Evolutionary conservation across 495 filamentous ascomycete species (phyloP), one percentile per base, ranked within the genome.

Genomic region (Terfezia claveryi): DNA sequence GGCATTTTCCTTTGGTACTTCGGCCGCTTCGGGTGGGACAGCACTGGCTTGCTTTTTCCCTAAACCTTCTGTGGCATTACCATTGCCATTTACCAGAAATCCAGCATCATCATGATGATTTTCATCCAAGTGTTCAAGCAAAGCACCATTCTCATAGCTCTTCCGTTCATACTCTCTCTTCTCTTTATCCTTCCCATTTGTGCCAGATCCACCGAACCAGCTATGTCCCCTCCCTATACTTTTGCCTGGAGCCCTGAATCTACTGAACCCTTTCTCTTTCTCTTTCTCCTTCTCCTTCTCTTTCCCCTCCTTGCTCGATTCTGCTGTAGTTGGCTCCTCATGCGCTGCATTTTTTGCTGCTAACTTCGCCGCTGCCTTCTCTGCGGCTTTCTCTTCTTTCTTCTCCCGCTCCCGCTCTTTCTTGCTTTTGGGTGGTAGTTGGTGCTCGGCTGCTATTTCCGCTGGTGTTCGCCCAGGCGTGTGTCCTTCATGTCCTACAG

Each of bases 321-420:
- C 37, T 41, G 36, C 51, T 20, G 51, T 44, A 17, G 60, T 55
- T 4, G 61, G 52, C 50, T 62, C 60, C 32, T 57, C 57, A 32
- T 57, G 56, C 16, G 52, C 14, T 20, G 36, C 8, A 10, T 41
- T 14, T 37, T 12, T 52, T 10, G 12, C 36, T 11, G 23, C 49
- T 7, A 44, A 23, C 23, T 56, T 59, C 46, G 41, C 49, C 23
- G 54, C 58, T 8, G 56, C 73, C 68, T 76, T 77, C 51, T 73
- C 73, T 2, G 66, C 63, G 41, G 71, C 73, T 60, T 73, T 73
- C 51, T 75, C 72, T 27, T 73, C 74, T 61, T 74, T 81, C 27
- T 70, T 70, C 62, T 72, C 68, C 14, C 59, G 52, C 37, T 70
- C 70, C 54, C 62, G 68, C 38, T 68, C 70, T 36, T 60, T 64